phyloP scores from a whole-genome alignment of 306 rosid species.

The Lathyrus sativus region DNA sequence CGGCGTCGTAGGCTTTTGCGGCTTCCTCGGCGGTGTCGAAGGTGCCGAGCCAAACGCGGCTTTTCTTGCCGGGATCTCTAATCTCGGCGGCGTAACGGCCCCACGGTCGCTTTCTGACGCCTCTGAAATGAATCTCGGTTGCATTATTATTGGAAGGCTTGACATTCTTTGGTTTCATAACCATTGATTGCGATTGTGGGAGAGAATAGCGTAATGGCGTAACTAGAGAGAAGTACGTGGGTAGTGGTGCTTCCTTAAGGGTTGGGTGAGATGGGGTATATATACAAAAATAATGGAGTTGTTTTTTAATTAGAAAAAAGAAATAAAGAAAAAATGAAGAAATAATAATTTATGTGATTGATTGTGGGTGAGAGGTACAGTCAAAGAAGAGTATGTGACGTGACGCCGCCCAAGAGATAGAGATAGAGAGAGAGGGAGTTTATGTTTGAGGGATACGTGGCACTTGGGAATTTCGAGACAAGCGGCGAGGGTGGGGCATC shows the following conservation, averaged over 20 bases:
- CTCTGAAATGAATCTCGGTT: constrained; percentile 51
- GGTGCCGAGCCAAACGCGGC: constrained; percentile 62
- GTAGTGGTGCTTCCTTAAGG: background rate
- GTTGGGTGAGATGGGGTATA: background rate
- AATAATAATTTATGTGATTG: constrained; percentile 8
- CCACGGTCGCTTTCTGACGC: constrained; percentile 60
- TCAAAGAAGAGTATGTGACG: constrained; percentile 42
- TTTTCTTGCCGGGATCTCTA: constrained; percentile 58
- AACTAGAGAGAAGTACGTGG: constrained; percentile 1
- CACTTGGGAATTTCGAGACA: constrained; percentile 56
- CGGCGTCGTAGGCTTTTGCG: constrained; percentile 56
- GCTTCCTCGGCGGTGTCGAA: constrained; percentile 68
- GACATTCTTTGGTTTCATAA: constrained; percentile 15
- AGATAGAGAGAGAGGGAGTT: constrained; percentile 30
- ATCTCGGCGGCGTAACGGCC: constrained; percentile 68
- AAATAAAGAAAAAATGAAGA: background rate
- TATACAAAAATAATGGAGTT: background rate
- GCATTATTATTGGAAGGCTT: constrained; percentile 32
- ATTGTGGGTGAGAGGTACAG: constrained; percentile 31
- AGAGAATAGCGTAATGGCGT: constrained; percentile 3
- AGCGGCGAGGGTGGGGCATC: constrained; percentile 43
- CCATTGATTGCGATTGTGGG: constrained; percentile 31
- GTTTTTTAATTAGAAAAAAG: background rate
- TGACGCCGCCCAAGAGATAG: constrained; percentile 56
- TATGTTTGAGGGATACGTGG: constrained; percentile 45